Base-by-base conservation (phyloP, 208 protist species). In the Trypanosomatidae sp. region DNA sequence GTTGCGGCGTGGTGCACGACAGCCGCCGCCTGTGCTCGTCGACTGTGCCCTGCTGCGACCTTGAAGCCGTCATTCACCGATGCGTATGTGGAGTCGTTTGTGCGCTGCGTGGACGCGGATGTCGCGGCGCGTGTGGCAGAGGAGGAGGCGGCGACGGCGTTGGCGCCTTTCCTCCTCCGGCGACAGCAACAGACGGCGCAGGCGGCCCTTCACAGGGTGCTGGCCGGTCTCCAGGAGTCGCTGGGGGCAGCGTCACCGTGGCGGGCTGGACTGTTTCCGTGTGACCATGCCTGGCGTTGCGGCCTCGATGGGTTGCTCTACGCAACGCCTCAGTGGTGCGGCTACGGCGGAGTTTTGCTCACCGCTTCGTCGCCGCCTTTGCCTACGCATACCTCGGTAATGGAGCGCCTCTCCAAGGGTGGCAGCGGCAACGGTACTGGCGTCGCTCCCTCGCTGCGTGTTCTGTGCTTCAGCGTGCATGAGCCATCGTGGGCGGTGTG, bases 261-360 rank as follows among this genome's bases (percentile, higher is more conserved):
- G 13, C 49, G 39, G 1, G 73, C 58, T 15, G 69, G 64, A 1
- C 25, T 88, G 17, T 88, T 91, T 36, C 83, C 86, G 0, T 68
- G 74, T 25, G 47, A 76, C 17, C 56, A 74, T 47, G 62, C 62
- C 10, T 91, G 86, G 86, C 69, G 81, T 10, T 76, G 83, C 33
- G 83, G 74, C 8, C 44, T 74, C 3, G 86, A 88, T 49, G 87
- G 83, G 3, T 60, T 95, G 8, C 87, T 91, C 65, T 89, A 82
- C 56, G 82, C 81, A 49, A 79, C 87, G 41, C 79, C 82, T 22
- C 72, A 77, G 17, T 88, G 86, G 62, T 89, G 80, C 65, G 77
- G 74, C 43, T 82, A 79, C 71, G 44, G 59, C 30, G 74, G 73
- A 13, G 71, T 69, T 5, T n/a, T 81, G 53, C 50, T 78, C 9